A percentile compares a stretch with the other conserved stretches of the same genome.
phyloP scores from a whole-genome alignment of 2,329 filamentous ascomycete genomes.

The Pseudogymnoascus sp. region DNA sequence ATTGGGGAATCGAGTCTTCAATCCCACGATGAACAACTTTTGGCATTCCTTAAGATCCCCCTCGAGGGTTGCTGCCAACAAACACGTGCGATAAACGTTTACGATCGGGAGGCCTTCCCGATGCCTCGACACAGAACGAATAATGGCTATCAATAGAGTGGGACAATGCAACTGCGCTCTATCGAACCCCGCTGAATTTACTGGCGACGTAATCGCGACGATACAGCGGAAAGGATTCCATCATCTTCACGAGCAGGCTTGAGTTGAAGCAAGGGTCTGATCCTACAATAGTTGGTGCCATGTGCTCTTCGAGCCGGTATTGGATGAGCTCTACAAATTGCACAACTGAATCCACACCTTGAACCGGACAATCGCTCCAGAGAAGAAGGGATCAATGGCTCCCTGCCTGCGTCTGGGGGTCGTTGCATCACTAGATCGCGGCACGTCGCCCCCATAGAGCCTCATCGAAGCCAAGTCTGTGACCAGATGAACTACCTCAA shows the following conservation, averaged over 20 bases:
- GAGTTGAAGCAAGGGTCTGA: too few species aligned
- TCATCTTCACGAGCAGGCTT: too few species aligned
- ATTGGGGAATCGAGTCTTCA: neutral
- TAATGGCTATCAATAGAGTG: neutral
- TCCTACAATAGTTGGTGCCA: too few species aligned
- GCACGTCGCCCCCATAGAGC: neutral
- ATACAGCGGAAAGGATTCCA: neutral
- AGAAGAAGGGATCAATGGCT: neutral
- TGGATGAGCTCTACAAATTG: neutral
- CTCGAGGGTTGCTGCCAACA: neutral
- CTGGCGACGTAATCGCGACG: neutral
- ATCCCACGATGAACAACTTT: neutral
- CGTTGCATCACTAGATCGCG: neutral
- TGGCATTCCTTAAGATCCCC: neutral
- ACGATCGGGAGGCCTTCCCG: neutral
- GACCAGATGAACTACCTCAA: neutral
- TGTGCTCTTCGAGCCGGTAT: neutral
- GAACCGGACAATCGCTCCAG: neutral
- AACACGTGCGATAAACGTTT: neutral
- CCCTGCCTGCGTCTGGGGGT: too few species aligned
- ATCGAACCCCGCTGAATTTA: neutral
- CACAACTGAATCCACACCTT: neutral
- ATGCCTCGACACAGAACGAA: neutral
- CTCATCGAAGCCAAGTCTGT: neutral
- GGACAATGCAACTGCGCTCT: neutral